phyloP scores from a whole-genome alignment of 768 basidiomycete species.

The Neoboletus brunneissimus region DNA sequence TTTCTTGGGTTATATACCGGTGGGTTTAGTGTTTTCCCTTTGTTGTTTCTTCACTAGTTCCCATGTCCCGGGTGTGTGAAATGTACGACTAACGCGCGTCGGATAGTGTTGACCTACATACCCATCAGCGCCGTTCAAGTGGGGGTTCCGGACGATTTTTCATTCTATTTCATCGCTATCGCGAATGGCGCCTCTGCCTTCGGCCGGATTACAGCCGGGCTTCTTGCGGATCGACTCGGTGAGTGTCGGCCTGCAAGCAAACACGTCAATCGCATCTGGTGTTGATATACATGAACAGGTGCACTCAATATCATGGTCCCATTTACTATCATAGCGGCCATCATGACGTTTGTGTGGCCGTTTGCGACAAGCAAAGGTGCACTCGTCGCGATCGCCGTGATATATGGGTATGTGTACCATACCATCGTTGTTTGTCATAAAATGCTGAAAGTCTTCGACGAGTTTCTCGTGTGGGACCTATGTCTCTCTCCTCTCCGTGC shows the following conservation, averaged over 20 bases:
- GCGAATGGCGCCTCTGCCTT: slow-evolving; percentile 64
- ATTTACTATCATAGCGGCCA: slow-evolving; percentile 51
- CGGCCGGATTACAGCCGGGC: slow-evolving; percentile 56
- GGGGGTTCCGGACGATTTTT: slow-evolving; percentile 48
- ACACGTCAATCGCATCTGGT: background rate
- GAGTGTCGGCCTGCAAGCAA: background rate
- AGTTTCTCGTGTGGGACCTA: slow-evolving; percentile 65
- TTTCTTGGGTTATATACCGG: slow-evolving; percentile 74
- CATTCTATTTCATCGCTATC: slow-evolving; percentile 65
- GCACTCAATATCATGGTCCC: slow-evolving; percentile 68
- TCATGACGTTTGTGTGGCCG: slow-evolving; percentile 72
- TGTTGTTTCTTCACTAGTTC: background rate
- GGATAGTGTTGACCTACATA: slow-evolving; percentile 63
- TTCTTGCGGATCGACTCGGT: slow-evolving; percentile 56
- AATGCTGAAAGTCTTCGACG: background rate
- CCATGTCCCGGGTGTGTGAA: too few relatives aligned
- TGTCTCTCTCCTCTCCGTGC: slow-evolving; percentile 52
- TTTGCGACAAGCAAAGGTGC: slow-evolving; percentile 44
- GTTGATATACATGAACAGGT: slow-evolving; percentile 37
- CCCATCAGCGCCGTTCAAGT: slow-evolving; percentile 51
- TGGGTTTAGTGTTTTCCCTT: slow-evolving; percentile 21
- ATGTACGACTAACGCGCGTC: background rate
- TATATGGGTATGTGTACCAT: slow-evolving; percentile 57
- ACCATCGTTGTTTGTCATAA: accelerated
- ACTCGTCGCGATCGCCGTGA: slow-evolving; percentile 51